Conservation (phyloP, 2,329 filamentous ascomycete genomes). For the Didymella arachidicola region DNA sequence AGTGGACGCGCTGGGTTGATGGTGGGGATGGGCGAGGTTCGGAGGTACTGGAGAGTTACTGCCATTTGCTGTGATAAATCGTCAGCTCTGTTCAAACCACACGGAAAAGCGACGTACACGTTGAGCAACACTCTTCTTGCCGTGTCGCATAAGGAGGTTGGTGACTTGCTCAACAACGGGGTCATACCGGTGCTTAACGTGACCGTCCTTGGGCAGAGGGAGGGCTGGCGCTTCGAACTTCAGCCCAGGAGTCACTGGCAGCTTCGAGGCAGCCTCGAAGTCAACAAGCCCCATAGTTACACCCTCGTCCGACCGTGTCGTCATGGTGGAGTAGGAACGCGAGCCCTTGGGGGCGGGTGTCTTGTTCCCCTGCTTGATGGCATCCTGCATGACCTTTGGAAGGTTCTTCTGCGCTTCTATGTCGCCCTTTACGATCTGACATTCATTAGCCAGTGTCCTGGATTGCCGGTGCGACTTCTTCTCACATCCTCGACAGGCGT, state of each 20-base stretch:
- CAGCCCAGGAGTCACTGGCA: conserved; percentile 60
- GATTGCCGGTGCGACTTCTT: neutral
- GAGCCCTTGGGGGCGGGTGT: conserved; percentile 52
- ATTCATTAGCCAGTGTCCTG: conserved; percentile 21
- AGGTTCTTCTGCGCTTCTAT: conserved; percentile 68
- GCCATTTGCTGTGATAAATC: conserved; percentile 75
- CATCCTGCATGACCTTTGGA: conserved; percentile 71
- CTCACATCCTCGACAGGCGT: conserved; percentile 71
- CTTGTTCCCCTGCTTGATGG: conserved; percentile 59
- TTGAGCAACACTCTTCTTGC: conserved; percentile 90
- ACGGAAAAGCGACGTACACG: conserved; percentile 64
- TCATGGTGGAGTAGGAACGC: conserved; percentile 65
- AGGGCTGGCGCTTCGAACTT: conserved; percentile 78
- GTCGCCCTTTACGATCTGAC: conserved; percentile 69
- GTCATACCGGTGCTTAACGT: conserved; percentile 85
- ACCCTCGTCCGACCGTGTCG: conserved; percentile 34
- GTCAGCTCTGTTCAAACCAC: conserved; percentile 4
- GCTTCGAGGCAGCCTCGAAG: conserved; percentile 29
- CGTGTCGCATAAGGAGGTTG: conserved; percentile 88
- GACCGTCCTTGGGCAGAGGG: conserved; percentile 67
- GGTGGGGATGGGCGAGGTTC: conserved; percentile 81
- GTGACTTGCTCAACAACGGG: conserved; percentile 86
- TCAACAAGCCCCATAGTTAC: conserved; percentile 45
- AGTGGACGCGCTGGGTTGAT: conserved; percentile 75
- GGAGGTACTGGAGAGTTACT: conserved; percentile 80